Evolutionary conservation across 495 filamentous ascomycete species (phyloP), one percentile per base, ranked within the genome.

Genomic region (Lichina pygmaea): DNA sequence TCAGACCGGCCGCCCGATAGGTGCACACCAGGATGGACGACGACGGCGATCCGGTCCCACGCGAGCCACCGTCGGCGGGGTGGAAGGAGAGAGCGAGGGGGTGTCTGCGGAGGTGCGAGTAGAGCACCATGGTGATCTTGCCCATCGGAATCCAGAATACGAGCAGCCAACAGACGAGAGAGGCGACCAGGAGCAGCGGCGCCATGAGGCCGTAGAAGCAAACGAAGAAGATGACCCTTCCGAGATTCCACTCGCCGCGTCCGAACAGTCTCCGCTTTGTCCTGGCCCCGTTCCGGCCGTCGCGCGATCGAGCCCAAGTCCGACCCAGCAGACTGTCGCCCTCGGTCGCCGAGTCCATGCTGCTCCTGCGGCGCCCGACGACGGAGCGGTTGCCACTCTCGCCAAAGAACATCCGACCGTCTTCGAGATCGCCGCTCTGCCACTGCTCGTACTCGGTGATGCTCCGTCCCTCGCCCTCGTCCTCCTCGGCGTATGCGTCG

Each of bases 111-210:
- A 99, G 74, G 62, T 99, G 89, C 59, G 81, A 77, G 57, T 86
- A 79, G 11, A 99, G 66, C 41, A 93, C 76, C 45, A 84, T 69
- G 0, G 85, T 92, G 41, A 93, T 83, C 56, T 86, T 91, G 43
- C 83, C 89, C 89, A 99, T 99, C 13, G 89, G 89, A 43, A 99
- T 95, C 67, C 75, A 86, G 64, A 99, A 95, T 36, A 99, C 89
- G 52, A 95, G 54, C 48, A 95, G 70, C 85, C 85, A 99, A 63
- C 89, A 99, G 51, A 92, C 68, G 45, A 68, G 70, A 24, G 84
- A 93, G 40, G 84, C 82, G 37, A 91, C 51, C 51, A 94, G 72
- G 51, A 95, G 70, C 43, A 81, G 68, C n/a, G 91, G 91, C 31
- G 81, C 82, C 48, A 95, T 74, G 24, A 93, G 63, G 50, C 85